Conservation (phyloP, 2,329 filamentous ascomycete genomes). For the Thermomyces lanuginosus region DNA sequence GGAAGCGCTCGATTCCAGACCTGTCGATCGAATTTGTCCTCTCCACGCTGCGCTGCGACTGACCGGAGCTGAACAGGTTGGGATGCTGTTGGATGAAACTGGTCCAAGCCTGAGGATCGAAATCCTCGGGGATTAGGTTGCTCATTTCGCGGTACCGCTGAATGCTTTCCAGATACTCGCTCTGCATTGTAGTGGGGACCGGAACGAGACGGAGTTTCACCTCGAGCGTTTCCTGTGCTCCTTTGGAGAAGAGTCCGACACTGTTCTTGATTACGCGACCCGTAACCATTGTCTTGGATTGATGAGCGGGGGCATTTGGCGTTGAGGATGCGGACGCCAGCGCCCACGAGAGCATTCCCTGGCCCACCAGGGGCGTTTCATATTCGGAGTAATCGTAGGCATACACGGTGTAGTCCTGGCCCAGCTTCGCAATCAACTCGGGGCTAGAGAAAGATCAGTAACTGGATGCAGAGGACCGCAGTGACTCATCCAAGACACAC, state of each 20-base stretch:
- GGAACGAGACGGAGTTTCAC: slow-evolving; percentile 77
- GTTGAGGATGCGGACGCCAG: slow-evolving; percentile 46
- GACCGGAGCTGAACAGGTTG: slow-evolving; percentile 17
- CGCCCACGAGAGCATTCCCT: slow-evolving; percentile 83
- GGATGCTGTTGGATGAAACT: slow-evolving; percentile 59
- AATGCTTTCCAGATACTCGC: slow-evolving; percentile 45
- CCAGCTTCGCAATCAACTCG: slow-evolving; percentile 58
- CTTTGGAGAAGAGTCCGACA: slow-evolving; percentile 67
- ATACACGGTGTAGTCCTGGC: slow-evolving; percentile 88
- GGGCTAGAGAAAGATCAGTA: slow-evolving; percentile 42
- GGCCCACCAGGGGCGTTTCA: slow-evolving; percentile 80
- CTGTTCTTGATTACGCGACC: slow-evolving; percentile 80
- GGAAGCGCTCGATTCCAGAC: slow-evolving; percentile 29
- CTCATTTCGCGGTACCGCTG: slow-evolving; percentile 44
- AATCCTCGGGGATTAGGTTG: slow-evolving; percentile 40
- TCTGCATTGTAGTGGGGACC: slow-evolving; percentile 49
- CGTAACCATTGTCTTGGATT: slow-evolving; percentile 56
- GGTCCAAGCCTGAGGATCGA: slow-evolving; percentile 63
- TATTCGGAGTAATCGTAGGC: slow-evolving; percentile 93
- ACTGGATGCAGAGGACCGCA: background rate
- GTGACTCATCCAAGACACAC: slow-evolving; percentile 22
- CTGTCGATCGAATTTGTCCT: slow-evolving; percentile 20
- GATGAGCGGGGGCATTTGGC: slow-evolving; percentile 38
- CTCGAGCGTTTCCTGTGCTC: slow-evolving; percentile 70
- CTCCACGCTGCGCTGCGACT: slow-evolving; percentile 12